These are phyloP conservation scores for Hygrocybe punicea DNA, from an alignment of 768 basidiomycete genomes.

Conservation along the genomic window DNA sequence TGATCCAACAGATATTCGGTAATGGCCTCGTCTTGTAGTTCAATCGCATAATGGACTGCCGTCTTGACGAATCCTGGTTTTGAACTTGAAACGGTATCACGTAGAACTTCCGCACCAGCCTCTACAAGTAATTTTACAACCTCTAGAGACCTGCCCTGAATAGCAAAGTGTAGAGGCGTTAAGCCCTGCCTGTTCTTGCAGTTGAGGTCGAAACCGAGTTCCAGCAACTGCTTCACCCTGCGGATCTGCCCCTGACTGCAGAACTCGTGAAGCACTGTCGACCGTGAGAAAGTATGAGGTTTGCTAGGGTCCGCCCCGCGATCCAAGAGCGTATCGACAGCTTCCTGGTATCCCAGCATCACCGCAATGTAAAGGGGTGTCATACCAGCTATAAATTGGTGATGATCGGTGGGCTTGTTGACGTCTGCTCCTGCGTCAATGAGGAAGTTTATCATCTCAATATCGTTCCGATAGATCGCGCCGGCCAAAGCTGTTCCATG, in stretches of 20 bases:
- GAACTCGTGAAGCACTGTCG: background rate
- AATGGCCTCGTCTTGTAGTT: background rate
- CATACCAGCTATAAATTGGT: background rate
- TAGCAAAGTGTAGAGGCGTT: background rate
- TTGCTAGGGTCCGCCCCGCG: conserved; percentile 1
- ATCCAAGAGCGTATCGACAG: background rate
- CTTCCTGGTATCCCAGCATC: background rate
- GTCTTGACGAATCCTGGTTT: background rate
- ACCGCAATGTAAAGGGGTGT: background rate
- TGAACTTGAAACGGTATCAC: background rate
- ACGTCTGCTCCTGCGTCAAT: background rate
- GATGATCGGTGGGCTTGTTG: background rate
- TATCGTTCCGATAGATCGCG: background rate
- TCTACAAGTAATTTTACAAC: background rate
- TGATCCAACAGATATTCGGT: background rate
- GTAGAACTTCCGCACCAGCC: background rate
- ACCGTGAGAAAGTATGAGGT: background rate
- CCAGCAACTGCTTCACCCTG: conserved; percentile 1
- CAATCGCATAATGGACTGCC: background rate
- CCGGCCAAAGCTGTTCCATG: background rate
- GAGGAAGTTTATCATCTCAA: background rate
- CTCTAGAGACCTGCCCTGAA: background rate
- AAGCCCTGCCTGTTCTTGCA: background rate
- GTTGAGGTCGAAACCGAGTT: background rate
- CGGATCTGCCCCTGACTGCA: background rate